Evolutionary conservation across 805 yeast genomes (phyloP).

Genomic region (Pichia nakasei): DNA sequence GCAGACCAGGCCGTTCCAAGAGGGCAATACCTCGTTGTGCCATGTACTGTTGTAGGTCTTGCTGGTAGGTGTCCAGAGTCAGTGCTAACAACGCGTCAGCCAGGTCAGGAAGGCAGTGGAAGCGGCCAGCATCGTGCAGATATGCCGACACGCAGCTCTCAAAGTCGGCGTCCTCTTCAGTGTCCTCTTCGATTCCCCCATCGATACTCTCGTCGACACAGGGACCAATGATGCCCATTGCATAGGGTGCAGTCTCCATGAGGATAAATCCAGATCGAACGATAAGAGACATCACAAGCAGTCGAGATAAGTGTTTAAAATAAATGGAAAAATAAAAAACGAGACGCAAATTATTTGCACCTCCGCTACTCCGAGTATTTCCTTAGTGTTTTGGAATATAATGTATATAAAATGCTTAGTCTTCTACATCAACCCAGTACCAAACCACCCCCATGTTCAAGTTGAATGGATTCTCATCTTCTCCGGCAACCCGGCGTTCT

Average conservation of each 20-base stretch:
- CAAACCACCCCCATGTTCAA: conserved; percentile 55
- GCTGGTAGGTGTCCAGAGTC: background rate
- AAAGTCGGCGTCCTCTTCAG: background rate
- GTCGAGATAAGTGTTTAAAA: too few relatives aligned
- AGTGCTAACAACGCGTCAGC: background rate
- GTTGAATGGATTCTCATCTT: conserved; percentile 51
- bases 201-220: too few relatives aligned
- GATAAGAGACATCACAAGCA: too few relatives aligned
- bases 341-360: too few relatives aligned
- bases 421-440: conserved; percentile 45
- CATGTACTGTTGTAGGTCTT: background rate
- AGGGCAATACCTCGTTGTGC: background rate
- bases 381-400: too few relatives aligned
- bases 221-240: too few relatives aligned
- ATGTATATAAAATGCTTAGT: too few relatives aligned
- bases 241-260: background rate
- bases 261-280: too few relatives aligned
- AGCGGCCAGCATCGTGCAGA: background rate
- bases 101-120: background rate
- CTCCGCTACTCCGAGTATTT: background rate
- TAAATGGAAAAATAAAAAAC: too few relatives aligned
- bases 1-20: background rate
- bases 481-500: conserved; percentile 36
- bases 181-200: background rate
- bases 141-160: background rate